A percentile compares a stretch with the other conserved stretches of the same genome.
These are phyloP conservation scores for Penicillium freii DNA, from an alignment of 2,329 filamentous ascomycete genomes.

Conservation along the genomic window DNA sequence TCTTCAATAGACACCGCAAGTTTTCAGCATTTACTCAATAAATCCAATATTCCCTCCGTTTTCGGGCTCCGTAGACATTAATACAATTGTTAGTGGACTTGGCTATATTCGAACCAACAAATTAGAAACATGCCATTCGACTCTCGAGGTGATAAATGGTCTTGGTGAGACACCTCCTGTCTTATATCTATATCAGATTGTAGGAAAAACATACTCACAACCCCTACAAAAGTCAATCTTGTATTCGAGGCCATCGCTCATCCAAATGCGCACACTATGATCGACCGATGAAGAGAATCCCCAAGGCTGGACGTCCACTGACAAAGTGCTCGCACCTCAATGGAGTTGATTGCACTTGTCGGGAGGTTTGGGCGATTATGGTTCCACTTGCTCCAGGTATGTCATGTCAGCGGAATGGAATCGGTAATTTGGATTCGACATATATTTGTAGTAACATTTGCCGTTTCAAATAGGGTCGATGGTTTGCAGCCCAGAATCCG, in stretches of 20 bases:
- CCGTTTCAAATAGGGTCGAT: not conserved
- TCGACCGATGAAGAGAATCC: conserved; percentile 3
- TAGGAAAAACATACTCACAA: not conserved
- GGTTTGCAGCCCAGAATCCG: not conserved
- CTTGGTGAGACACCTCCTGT: not conserved
- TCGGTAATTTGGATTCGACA: not conserved
- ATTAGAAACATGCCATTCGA: not conserved
- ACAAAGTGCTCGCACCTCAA: not conserved
- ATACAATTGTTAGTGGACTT: too few species aligned
- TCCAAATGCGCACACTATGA: conserved; percentile 4
- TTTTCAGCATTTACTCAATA: not conserved
- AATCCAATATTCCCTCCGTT: not conserved
- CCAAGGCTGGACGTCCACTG: conserved; percentile 2
- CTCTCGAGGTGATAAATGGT: conserved; percentile 1
- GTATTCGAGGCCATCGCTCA: conserved; percentile 5
- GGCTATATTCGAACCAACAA: not conserved
- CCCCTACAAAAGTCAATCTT: not conserved
- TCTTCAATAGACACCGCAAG: not conserved
- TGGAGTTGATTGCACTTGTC: not conserved
- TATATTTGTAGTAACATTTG: not conserved
- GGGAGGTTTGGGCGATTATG: conserved; percentile 4
- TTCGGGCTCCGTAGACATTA: not conserved
- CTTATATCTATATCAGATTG: not conserved
- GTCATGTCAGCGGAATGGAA: not conserved
- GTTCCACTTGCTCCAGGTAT: conserved; percentile 7